These are phyloP conservation scores for Lasiosphaeria miniovina DNA, from an alignment of 495 filamentous ascomycete genomes.

Conservation along the genomic window DNA sequence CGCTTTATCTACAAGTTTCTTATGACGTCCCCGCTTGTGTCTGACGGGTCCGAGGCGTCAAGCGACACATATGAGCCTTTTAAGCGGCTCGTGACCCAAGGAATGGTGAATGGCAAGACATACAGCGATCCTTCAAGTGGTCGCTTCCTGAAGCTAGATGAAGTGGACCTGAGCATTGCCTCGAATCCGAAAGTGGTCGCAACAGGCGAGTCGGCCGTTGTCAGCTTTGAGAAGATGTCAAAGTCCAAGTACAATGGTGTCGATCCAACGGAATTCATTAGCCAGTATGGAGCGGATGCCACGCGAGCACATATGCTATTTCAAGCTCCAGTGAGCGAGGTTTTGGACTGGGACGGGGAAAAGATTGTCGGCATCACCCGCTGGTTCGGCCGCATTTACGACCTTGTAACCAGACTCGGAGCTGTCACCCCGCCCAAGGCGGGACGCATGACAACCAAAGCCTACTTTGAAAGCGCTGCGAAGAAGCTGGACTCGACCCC, in stretches of 20 bases:
- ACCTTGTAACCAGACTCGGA: constrained; percentile 46
- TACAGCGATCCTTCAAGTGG: constrained; percentile 72
- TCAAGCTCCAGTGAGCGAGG: constrained; percentile 75
- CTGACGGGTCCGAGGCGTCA: constrained; percentile 17
- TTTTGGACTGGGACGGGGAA: constrained; percentile 84
- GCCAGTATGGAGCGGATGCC: constrained; percentile 75
- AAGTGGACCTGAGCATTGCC: constrained; percentile 62
- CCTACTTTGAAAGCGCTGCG: constrained; percentile 29
- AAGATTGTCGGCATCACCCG: constrained; percentile 77
- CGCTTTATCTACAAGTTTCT: constrained; percentile 90
- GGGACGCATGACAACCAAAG: constrained; percentile 8
- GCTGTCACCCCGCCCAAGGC: constrained; percentile 2
- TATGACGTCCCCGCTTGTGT: constrained; percentile 46
- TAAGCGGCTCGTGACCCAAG: constrained; percentile 75
- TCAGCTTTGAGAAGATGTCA: constrained; percentile 91
- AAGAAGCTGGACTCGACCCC: constrained; percentile 11
- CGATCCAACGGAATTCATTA: constrained; percentile 70
- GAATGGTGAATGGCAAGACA: constrained; percentile 90
- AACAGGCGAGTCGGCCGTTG: constrained; percentile 52
- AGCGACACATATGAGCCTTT: constrained; percentile 62
- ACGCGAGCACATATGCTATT: constrained; percentile 86
- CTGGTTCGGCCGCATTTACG: constrained; percentile 69
- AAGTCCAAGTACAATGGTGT: constrained; percentile 93
- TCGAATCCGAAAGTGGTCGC: constrained; percentile 57
- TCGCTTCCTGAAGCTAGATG: constrained; percentile 72